A percentile compares a stretch with the other conserved stretches of the same genome.
Evolutionary conservation across 495 filamentous ascomycete genomes (phyloP).

Genomic region (Penicillium maclennaniae): DNA sequence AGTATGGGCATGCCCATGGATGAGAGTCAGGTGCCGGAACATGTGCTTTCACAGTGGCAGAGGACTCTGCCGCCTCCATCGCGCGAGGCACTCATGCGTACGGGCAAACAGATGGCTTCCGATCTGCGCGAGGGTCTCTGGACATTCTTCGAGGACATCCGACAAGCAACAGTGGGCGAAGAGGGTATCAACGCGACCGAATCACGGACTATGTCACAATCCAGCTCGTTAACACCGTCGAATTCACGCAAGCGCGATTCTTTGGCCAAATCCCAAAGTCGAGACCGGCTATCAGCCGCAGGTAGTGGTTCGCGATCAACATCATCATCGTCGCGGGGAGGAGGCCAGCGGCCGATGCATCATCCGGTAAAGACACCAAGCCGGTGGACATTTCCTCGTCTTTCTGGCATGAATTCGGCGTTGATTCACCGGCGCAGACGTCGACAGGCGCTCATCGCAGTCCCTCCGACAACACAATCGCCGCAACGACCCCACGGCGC

Average conservation of each 20-base stretch:
- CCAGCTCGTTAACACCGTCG: constrained; percentile 20
- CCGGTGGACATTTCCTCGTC: constrained; percentile 43
- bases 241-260: constrained; percentile 31
- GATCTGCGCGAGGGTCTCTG: constrained; percentile 88
- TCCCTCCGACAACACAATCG: constrained; percentile 16
- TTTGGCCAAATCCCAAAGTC: constrained; percentile 34
- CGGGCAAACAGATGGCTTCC: constrained; percentile 81
- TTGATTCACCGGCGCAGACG: constrained; percentile 50
- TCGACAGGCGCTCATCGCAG: constrained; percentile 33
- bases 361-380: constrained; percentile 48
- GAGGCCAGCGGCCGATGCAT: constrained; percentile 31
- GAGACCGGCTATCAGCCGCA: constrained; percentile 38
- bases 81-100: constrained; percentile 56
- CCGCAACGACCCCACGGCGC: constrained; percentile 28
- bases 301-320: constrained; percentile 28
- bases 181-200: constrained; percentile 67
- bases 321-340: constrained; percentile 35
- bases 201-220: constrained; percentile 34
- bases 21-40: constrained; percentile 29
- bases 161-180: constrained; percentile 92
- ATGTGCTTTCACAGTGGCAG: constrained; percentile 37
- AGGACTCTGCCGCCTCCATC: constrained; percentile 44
- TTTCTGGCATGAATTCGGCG: constrained; percentile 53
- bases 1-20: constrained; percentile 19
- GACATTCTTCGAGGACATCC: constrained; percentile 93